Conservation (phyloP, 148 eudicot species). For the Salicornia ramosissima region DNA sequence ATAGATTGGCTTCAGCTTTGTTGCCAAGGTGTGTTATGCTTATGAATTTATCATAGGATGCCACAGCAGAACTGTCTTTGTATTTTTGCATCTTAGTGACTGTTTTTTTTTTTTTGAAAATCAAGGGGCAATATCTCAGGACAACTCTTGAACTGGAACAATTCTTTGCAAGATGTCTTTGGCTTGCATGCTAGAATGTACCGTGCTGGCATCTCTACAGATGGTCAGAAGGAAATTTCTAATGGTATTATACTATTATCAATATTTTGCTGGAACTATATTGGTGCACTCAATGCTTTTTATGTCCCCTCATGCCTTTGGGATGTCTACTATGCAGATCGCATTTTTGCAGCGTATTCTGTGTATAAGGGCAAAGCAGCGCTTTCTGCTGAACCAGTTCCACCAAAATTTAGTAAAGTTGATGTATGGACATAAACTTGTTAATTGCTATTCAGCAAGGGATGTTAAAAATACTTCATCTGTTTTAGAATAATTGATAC, state of each 20-base stretch:
- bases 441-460: neutral
- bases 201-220: constrained; percentile 47
- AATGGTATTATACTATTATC: constrained; percentile 30
- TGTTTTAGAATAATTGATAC: too few species aligned
- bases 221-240: constrained; percentile 28
- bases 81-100: neutral
- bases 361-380: constrained; percentile 94
- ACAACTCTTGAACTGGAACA: constrained; percentile 4
- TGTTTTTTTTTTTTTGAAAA: neutral
- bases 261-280: neutral
- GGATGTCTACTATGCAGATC: constrained; percentile 29
- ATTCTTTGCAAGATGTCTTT: constrained; percentile 13
- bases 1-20: neutral
- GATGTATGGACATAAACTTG: constrained; percentile 42
- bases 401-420: constrained; percentile 53
- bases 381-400: constrained; percentile 56
- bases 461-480: too few species aligned
- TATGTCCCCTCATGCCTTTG: constrained; percentile 18
- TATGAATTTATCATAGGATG: neutral
- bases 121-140: constrained; percentile 16
- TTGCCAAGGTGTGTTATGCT: neutral
- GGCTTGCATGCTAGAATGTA: constrained; percentile 23
- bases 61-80: neutral
- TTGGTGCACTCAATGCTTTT: neutral
- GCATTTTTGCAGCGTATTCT: constrained; percentile 48